Percentiles rank a stretch among this genome's conserved stretches.
These are phyloP conservation scores for Thozetella sp. DNA, from an alignment of 495 filamentous ascomycete genomes.

Conservation along the genomic window DNA sequence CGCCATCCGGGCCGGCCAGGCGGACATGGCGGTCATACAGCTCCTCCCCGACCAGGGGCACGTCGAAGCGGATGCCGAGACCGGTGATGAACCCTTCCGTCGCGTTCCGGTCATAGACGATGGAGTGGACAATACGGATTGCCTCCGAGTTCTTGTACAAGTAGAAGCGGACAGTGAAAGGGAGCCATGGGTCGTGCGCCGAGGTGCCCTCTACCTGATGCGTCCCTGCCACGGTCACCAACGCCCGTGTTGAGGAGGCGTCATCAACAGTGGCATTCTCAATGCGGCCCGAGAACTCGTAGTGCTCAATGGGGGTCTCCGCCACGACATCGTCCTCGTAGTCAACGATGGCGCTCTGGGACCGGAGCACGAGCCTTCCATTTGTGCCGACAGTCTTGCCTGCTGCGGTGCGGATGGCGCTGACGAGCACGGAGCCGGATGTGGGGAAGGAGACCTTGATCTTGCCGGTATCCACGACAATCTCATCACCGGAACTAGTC, in stretches of 20 bases:
- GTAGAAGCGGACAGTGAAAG: slow-evolving; percentile 44
- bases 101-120: background rate
- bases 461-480: slow-evolving; percentile 36
- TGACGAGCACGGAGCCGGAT: slow-evolving; percentile 30
- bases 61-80: background rate
- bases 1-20: background rate
- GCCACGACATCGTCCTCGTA: slow-evolving; percentile 15
- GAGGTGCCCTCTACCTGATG: slow-evolving; percentile 13
- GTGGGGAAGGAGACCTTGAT: slow-evolving; percentile 35
- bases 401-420: slow-evolving; percentile 27
- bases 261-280: background rate
- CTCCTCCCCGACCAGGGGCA: background rate
- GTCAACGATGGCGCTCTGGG: slow-evolving; percentile 31
- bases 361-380: slow-evolving; percentile 38
- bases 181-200: slow-evolving; percentile 30
- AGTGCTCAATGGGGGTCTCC: slow-evolving; percentile 19
- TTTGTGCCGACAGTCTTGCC: slow-evolving; percentile 41
- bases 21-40: background rate
- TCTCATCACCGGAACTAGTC: slow-evolving; percentile 10
- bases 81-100: background rate
- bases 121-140: background rate
- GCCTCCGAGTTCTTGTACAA: slow-evolving; percentile 24
- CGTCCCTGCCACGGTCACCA: slow-evolving; percentile 38
- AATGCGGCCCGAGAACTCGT: slow-evolving; percentile 5
- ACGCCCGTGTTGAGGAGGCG: slow-evolving; percentile 24